Base-by-base conservation (phyloP, 139 green algal species). In the Trebouxia sp. region DNA sequence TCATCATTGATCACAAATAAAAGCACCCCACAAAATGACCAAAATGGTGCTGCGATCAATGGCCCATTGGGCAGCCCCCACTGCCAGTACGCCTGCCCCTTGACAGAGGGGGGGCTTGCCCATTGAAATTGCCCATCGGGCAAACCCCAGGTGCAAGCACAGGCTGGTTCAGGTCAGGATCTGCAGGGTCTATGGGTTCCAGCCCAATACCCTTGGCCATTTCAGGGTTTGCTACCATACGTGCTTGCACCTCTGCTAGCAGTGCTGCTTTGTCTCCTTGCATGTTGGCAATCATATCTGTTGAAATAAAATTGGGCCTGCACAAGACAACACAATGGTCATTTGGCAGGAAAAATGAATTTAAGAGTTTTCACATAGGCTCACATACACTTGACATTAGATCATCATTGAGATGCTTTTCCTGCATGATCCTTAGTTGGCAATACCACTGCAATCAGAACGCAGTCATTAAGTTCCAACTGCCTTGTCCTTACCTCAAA, bases 141-240 rank as follows among this genome's bases (percentile, higher is more conserved):
- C 58, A 41, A 39, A 26, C 58, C 12, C 28, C 58, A 41, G 58
- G 30, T 0, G 8, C 58, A 28, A 43, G 5, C 14, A 69, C 28
- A 41, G 58, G 58, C 30, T 24, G 14, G 41, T 69, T 69, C 30
- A 69, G 24, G 30, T 6, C 58, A 20, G 58, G 24, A 39, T 69
- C 58, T 4, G 5, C 41, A 42, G 58, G 58, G 30, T 69, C 58
- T 42, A 69, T 69, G 41, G 58, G 58, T 28, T 69, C 58, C 6
- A 69, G 58, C 58, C 58, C 58, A 69, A 69, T 42, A 41, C 58
- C 58, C 58, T 69, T 69, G 28, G 58, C 58, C 58, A 69, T 69
- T 39, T 69, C 58, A 69, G 58, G 58, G 30, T 69, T 69, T 39
- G 58, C 58, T 8, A 69, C 58, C 58, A 69, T 69, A 12, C 58